Evolutionary conservation across 768 basidiomycete species (phyloP), one percentile per base, ranked within the genome.

Genomic region (Pisolithus sp.): DNA sequence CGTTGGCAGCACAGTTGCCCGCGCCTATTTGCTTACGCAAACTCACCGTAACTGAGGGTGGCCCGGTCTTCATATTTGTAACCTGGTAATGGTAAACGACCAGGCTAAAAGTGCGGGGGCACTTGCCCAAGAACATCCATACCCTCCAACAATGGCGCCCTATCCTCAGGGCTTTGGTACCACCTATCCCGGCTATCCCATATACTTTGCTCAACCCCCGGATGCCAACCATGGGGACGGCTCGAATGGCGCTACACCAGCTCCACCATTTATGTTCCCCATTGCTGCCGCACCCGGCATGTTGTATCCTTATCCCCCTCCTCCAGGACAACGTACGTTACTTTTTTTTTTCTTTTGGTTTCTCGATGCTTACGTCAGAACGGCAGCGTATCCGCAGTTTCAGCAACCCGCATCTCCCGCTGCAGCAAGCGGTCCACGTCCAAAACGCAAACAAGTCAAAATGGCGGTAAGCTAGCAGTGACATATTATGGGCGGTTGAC

Each of bases 401-500:
- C 48, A 59, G 38, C 59, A 63, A 40, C 50, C 68, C 20, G 47
- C 59, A 20, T 54, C 57, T 4, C 41, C 68, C 43, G 31, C 59
- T 42, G 44, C 60, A 8, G 13, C 59, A 26, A 64, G 59, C 53
- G 61, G 64, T 18, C 57, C 55, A 50, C 63, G 68, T 57, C 48
- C 59, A 51, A 80, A 80, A 61, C 76, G 78, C 53, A 78, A 75
- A 51, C 78, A 80, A 54, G 78, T 80, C 49, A 80, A 81, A 65
- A 80, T 80, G 74, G 78, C 78, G 53, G 76, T 79, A 59, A 68
- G 76, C 69, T 21, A 21, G 42, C 15, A 37, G 46, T 36, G 23
- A 48, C 53, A 26, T 51, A 4, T n/a, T 21, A 44, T 48, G n/a
- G 50, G 21, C 45, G 15, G 31, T 20, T 48, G 50, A 44, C 38